Conservation (phyloP, 371 early-diverging fungal species). For the Mucor plumbeus region DNA sequence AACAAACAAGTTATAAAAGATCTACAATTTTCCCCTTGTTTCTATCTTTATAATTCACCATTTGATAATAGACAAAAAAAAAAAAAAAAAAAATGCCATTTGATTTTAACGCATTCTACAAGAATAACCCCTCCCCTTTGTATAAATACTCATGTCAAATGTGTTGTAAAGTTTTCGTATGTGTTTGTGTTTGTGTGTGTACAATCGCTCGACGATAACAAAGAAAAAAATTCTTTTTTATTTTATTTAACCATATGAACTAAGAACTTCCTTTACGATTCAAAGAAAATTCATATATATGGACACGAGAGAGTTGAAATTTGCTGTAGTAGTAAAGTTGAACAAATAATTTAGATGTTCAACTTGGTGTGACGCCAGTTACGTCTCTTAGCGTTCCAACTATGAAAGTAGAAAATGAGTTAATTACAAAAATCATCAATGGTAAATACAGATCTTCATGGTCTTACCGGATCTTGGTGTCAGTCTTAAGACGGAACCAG, state of each 20-base stretch:
- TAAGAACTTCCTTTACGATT: not conserved
- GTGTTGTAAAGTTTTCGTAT: not conserved
- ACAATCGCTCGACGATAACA: constrained; percentile 9
- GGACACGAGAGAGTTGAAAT: constrained; percentile 4
- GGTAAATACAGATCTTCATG: not conserved
- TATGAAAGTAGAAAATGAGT: constrained; percentile 19
- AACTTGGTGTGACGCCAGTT: constrained; percentile 99
- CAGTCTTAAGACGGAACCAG: constrained; percentile 97
- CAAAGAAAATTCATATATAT: constrained; percentile 6
- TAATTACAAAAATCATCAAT: not conserved
- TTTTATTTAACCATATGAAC: constrained; percentile 8
- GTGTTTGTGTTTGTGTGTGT: not conserved
- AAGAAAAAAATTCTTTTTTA: constrained; percentile 6
- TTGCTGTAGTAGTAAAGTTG: constrained; percentile 1
- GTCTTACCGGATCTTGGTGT: constrained; percentile 88
- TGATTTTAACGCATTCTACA: not conserved
- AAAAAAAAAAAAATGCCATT: not conserved
- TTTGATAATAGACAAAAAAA: constrained; percentile 3
- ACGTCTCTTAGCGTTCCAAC: constrained; percentile 98
- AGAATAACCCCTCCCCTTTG: not conserved
- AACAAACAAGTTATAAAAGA: constrained; percentile 2
- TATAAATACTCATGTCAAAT: not conserved
- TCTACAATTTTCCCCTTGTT: constrained; percentile 3
- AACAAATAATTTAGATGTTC: constrained; percentile 72
- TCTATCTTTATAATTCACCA: constrained; percentile 5